Conservation (phyloP, 1,139 yeast genomes). For the Taphrina communis region DNA sequence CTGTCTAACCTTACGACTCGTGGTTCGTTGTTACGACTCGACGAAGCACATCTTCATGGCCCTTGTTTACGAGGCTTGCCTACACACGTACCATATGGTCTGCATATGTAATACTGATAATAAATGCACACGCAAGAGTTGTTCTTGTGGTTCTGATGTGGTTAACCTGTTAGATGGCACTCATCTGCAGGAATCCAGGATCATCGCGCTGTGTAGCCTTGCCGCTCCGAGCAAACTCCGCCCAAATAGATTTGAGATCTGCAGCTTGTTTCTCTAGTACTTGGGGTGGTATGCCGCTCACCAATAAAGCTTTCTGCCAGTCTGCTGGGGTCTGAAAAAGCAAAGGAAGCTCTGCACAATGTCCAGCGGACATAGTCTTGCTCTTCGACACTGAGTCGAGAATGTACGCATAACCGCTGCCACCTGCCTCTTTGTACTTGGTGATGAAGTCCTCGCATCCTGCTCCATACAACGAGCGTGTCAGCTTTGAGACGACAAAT, state of each 20-base stretch:
- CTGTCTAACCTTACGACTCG: too few species aligned
- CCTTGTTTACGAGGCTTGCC: too few species aligned
- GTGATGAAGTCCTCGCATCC: neutral
- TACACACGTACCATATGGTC: too few species aligned
- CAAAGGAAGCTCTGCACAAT: constrained; percentile 7
- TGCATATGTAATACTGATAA: too few species aligned
- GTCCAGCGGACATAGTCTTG: constrained; percentile 3
- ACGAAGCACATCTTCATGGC: too few species aligned
- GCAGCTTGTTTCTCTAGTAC: constrained; percentile 1
- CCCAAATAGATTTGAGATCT: constrained; percentile 6
- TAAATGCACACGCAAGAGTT: too few species aligned
- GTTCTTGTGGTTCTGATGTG: too few species aligned
- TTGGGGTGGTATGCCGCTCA: neutral
- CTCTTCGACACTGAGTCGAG: neutral
- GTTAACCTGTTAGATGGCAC: too few species aligned
- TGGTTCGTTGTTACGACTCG: too few species aligned
- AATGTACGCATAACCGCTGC: neutral
- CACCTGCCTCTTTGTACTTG: neutral
- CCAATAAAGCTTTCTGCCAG: constrained; percentile 6
- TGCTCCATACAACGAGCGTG: constrained; percentile 4
- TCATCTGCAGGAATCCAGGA: neutral
- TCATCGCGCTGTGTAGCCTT: neutral
- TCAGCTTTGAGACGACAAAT: neutral
- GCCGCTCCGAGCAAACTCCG: constrained; percentile 12
- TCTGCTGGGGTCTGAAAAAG: neutral